A percentile compares a stretch with the other conserved stretches of the same genome.
Evolutionary conservation across 2,329 filamentous ascomycete genomes (phyloP).

Genomic region (Ramularia endophylla): DNA sequence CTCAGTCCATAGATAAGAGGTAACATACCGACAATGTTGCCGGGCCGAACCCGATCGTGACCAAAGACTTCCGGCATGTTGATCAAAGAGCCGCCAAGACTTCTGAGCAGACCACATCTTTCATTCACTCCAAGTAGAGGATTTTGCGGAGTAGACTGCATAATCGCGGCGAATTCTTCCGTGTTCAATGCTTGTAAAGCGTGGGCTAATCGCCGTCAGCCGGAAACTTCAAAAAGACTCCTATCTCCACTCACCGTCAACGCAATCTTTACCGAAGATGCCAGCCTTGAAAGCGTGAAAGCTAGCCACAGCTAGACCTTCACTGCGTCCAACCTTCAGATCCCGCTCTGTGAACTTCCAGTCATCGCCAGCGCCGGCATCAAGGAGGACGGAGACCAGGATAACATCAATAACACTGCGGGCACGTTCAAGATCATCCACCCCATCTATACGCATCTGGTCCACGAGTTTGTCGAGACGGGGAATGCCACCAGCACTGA

Average conservation of each 20-base stretch:
- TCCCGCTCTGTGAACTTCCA: conserved; percentile 93
- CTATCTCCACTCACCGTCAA: conserved; percentile 50
- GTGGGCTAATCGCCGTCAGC: conserved; percentile 62
- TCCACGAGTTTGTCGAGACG: conserved; percentile 62
- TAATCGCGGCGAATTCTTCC: conserved; percentile 66
- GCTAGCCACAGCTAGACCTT: conserved; percentile 73
- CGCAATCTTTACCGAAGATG: conserved; percentile 48
- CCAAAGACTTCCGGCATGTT: conserved; percentile 76
- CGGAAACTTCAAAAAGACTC: conserved; percentile 74
- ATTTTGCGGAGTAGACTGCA: conserved; percentile 79
- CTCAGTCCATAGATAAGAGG: too few relatives aligned
- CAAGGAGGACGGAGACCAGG: conserved; percentile 71
- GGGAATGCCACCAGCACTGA: conserved; percentile 69
- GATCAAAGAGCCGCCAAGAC: conserved; percentile 68
- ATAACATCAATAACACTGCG: conserved; percentile 73
- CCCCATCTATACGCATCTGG: conserved; percentile 58
- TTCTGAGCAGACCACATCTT: conserved; percentile 69
- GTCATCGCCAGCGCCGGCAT: conserved; percentile 80
- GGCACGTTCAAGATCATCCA: conserved; percentile 68
- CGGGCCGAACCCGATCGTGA: conserved; percentile 66
- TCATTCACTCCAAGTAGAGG: conserved; percentile 80
- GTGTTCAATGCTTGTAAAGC: conserved; percentile 69
- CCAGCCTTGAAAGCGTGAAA: conserved; percentile 93
- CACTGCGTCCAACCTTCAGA: conserved; percentile 73
- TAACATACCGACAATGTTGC: conserved; percentile 65